Percentiles rank a stretch among this genome's conserved stretches.
Conservation (phyloP, 1,139 yeast species). For the Taiozyma onychis region DNA sequence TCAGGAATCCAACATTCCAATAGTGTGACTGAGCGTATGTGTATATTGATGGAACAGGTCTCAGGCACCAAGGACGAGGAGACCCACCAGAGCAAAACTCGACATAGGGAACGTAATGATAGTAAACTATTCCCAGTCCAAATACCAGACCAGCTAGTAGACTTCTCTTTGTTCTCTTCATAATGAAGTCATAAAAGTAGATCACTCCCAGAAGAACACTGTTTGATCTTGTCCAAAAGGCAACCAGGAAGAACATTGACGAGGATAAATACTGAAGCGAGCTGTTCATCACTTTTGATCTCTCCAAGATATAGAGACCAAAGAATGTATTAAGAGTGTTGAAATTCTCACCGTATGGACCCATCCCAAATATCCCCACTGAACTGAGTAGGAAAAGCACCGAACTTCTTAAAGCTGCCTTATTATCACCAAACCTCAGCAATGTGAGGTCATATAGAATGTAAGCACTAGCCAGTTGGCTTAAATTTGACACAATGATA, state of each 20-base stretch:
- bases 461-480: slow-evolving; percentile 47
- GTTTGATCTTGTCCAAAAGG: slow-evolving; percentile 69
- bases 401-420: slow-evolving; percentile 33
- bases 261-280: slow-evolving; percentile 40
- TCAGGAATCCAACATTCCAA: slow-evolving; percentile 80
- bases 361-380: slow-evolving; percentile 73
- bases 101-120: slow-evolving; percentile 49
- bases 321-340: slow-evolving; percentile 61
- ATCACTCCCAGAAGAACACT: slow-evolving; percentile 66
- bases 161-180: slow-evolving; percentile 26
- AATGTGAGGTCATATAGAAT: slow-evolving; percentile 47
- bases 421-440: slow-evolving; percentile 10
- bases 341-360: slow-evolving; percentile 73
- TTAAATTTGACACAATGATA: slow-evolving; percentile 33
- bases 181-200: slow-evolving; percentile 52
- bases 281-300: slow-evolving; percentile 14
- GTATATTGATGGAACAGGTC: slow-evolving; percentile 54
- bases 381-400: slow-evolving; percentile 58
- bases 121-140: slow-evolving; percentile 37
- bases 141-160: slow-evolving; percentile 52
- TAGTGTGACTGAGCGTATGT: slow-evolving; percentile 73
- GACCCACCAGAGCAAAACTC: slow-evolving; percentile 40
- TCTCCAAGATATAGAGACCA: slow-evolving; percentile 50
- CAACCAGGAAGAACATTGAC: slow-evolving; percentile 52
- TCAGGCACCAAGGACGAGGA: slow-evolving; percentile 55